Conservation (phyloP, 2,329 filamentous ascomycete species). For the Xylariaceae sp. region DNA sequence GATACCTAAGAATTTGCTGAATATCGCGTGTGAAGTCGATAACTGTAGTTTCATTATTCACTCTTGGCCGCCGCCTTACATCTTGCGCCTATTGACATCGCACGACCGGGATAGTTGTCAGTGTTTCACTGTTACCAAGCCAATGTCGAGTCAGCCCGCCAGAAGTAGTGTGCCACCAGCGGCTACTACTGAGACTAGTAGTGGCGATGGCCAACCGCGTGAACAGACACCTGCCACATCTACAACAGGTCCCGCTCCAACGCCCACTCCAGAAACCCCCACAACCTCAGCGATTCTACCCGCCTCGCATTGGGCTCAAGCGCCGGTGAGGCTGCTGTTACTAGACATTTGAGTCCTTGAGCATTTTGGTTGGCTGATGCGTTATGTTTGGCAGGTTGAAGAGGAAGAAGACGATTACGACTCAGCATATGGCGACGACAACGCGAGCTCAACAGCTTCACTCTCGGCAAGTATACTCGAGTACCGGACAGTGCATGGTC, state of each 20-base stretch:
- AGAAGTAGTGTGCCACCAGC: no score
- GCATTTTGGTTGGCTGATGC: neutral
- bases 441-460: constrained; percentile 29
- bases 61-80: no score
- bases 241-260: neutral
- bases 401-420: constrained; percentile 23
- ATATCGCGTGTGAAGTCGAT: no score
- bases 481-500: constrained; percentile 29
- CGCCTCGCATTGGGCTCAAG: constrained; percentile 26
- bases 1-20: no score
- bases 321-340: constrained; percentile 15
- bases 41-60: no score
- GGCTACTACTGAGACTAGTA: no score
- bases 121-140: no score
- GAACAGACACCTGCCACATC: neutral
- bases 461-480: constrained; percentile 29
- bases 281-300: constrained; percentile 17
- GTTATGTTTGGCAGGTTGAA: constrained; percentile 7
- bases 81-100: no score
- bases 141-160: no score
- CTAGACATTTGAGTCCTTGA: neutral
- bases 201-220: no score
- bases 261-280: neutral
- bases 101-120: no score
- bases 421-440: constrained; percentile 27